These are phyloP conservation scores for Sugiyamaella pinicola DNA, from an alignment of 1,139 yeast species.

Conservation along the genomic window DNA sequence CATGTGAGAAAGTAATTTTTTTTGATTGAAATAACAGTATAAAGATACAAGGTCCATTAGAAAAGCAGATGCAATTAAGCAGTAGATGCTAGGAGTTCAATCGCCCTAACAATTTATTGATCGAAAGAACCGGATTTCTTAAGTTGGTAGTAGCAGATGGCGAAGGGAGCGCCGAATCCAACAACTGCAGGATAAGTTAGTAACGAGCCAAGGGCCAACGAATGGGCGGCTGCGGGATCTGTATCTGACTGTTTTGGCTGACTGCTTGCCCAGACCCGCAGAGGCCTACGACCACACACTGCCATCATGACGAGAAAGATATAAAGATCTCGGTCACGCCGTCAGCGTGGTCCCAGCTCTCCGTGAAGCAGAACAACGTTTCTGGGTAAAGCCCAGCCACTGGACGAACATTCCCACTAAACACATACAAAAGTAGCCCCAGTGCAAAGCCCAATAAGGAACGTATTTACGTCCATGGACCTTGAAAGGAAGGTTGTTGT, in stretches of 20 bases:
- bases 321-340: too few species aligned
- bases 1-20: neutral
- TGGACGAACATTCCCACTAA: neutral
- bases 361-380: too few species aligned
- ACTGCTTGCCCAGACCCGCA: too few species aligned
- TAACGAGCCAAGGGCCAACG: neutral
- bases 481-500: conserved; percentile 91
- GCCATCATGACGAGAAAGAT: too few species aligned
- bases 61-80: conserved; percentile 16
- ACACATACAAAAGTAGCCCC: conserved; percentile 67
- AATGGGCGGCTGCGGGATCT: too few species aligned
- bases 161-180: conserved; percentile 46
- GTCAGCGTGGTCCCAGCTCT: too few species aligned
- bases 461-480: conserved; percentile 82
- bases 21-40: conserved; percentile 2
- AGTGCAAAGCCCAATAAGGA: conserved; percentile 80
- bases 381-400: too few species aligned
- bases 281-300: neutral
- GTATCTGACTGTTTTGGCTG: too few species aligned
- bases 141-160: conserved; percentile 43
- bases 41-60: conserved; percentile 13
- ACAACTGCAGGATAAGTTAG: conserved; percentile 29
- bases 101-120: conserved; percentile 11
- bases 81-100: too few species aligned
- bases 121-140: conserved; percentile 40